Evolutionary conservation across 352 stramenopile genomes (phyloP).

Genomic region (Phytophthora ohioensis): DNA sequence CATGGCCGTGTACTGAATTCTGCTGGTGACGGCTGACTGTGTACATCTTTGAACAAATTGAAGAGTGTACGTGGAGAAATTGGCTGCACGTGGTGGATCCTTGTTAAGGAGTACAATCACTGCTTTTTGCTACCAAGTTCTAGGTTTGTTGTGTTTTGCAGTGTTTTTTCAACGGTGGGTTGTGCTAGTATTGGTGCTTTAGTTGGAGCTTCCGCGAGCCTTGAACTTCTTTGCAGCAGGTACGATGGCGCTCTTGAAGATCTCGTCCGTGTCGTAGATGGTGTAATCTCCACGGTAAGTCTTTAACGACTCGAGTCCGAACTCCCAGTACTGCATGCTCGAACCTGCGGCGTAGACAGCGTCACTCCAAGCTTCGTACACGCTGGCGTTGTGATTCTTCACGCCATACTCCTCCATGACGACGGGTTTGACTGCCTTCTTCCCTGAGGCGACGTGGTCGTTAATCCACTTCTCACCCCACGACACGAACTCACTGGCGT

Average conservation of each 20-base stretch:
- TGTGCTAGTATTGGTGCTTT: neutral
- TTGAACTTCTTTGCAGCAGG: constrained; percentile 31
- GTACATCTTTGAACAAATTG: neutral
- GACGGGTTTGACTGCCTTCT: constrained; percentile 39
- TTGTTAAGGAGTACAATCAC: neutral
- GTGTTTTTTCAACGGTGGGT: neutral
- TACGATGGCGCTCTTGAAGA: constrained; percentile 36
- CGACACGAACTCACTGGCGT: constrained; percentile 31
- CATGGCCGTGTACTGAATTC: constrained; percentile 56
- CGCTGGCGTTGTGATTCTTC: constrained; percentile 26
- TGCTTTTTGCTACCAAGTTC: neutral
- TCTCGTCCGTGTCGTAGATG: constrained; percentile 36
- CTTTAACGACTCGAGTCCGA: constrained; percentile 38
- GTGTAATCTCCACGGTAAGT: constrained; percentile 28
- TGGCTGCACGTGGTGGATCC: neutral
- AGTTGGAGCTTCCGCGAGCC: neutral
- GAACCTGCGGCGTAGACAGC: constrained; percentile 28
- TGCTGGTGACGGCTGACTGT: neutral
- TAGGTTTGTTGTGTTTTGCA: neutral
- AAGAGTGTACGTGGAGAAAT: neutral
- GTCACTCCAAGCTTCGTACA: constrained; percentile 41
- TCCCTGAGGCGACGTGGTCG: constrained; percentile 35
- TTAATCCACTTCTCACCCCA: constrained; percentile 37
- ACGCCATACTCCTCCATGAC: constrained; percentile 41
- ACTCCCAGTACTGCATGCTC: constrained; percentile 53